Evolutionary conservation across 768 basidiomycete genomes (phyloP), one percentile per base, ranked within the genome.

Genomic region (Phanerodontia chrysosporium): DNA sequence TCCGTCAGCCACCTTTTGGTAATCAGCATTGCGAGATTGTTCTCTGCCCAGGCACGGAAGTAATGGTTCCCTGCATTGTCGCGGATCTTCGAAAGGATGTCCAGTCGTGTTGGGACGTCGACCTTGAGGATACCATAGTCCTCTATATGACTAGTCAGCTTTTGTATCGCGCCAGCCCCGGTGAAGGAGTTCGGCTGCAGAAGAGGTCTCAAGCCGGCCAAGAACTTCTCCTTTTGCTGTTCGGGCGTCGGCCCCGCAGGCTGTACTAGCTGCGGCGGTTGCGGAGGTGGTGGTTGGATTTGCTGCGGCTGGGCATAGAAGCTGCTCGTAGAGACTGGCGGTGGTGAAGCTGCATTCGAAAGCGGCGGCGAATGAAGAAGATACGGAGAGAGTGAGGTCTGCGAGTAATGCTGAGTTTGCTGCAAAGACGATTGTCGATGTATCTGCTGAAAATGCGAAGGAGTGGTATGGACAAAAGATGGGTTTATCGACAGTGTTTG

Each of bases 41-140:
- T 91, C 70, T 91, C 90, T 16, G 84, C 81, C 90, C 91, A 93
- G 4, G 90, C 90, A 45, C 89, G 84, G 70, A 89, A 92, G 68
- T 93, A 94, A 66, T 90, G 89, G 68, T 92, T 90, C 44, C 85
- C 88, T 28, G 92, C 92, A 49, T 86, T 83, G 70, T 94, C 90
- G 62, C 91, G 80, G 63, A 93, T 88, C 72, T 85, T 87, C 18
- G 86, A 87, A 57, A 94, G 73, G 55, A 93, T 86, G 69, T 93
- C 89, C 56, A 88, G 68, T 5, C 92, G 85, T 21, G 79, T 79
- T n/a, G 74, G 59, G 6, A 81, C 73, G 57, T 90, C 87, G 24
- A 90, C 84, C 25, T 90, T 87, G 49, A 77, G 68, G 18, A 80
- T 72, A 30, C 89, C 86, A 68, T 78, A 87, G 46, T 84, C 80